Base-by-base conservation (phyloP, 257 asterid species). In the Coffea eugenioides region DNA sequence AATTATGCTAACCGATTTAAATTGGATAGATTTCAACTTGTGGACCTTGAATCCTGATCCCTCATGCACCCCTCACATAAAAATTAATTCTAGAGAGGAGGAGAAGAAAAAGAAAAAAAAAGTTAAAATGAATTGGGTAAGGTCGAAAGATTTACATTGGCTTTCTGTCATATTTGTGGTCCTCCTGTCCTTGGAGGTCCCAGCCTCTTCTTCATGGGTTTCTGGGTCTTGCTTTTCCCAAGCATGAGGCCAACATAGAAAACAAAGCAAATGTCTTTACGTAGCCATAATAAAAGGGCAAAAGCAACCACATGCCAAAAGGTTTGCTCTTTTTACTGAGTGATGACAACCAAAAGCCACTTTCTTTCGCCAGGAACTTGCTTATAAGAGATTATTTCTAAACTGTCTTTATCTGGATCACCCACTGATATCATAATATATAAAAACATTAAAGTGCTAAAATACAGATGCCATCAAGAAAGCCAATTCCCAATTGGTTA, bases 271-370 rank as follows among this genome's bases (percentile, higher is more conserved):
- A 43, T 65, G 81, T 34, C 80, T 20, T 46, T 71, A 10, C 69
- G 80, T 72, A 41, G 66, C 74, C 81, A 81, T 81, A 59, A 80
- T 77, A 80, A 83, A 85, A 87, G 81, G 83, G 62, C 80, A 72
- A 81, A 85, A 81, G 86, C 91, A 79, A 54, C 87, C 93, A 84
- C 90, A 83, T 80, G 88, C 83, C 39, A 51, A 83, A 84, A 80
- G 71, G 46, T 39, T 73, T 49, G 36, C 65, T 49, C 41, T 76
- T 82, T 67, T 59, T 62, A 45, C 64, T 27, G 48, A 36, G 64
- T 66, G 56, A 72, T 69, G 59, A 74, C 75, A 21, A 67, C 46
- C 75, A 61, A 80, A 85, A 83, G 79, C 87, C 52, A 84, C 83
- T 80, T 80, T 82, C 73, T 57, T 39, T 62, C 52, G 52, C 65